Conservation (phyloP, 1,139 yeast genomes). For the Meyerozyma carpophila region DNA sequence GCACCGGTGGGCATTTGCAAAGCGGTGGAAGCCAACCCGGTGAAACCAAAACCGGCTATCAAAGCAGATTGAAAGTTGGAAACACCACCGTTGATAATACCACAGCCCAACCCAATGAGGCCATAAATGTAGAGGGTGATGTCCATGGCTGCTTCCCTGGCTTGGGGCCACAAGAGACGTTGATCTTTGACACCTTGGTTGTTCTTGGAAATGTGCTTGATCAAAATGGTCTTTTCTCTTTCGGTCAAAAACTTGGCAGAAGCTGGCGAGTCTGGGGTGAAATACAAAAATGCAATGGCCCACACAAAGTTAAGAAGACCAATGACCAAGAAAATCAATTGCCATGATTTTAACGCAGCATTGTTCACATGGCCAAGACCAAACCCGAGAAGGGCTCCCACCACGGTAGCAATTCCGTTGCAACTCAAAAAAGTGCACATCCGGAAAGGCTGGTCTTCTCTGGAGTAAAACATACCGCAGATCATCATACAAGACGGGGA, state of each 20-base stretch:
- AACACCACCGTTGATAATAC: slow-evolving; percentile 24
- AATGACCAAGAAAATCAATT: slow-evolving; percentile 44
- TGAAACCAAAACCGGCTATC: slow-evolving; percentile 22
- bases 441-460: slow-evolving; percentile 29
- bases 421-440: slow-evolving; percentile 24
- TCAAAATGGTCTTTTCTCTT: slow-evolving; percentile 9
- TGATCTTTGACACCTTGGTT: slow-evolving; percentile 22
- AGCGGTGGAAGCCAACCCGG: slow-evolving; percentile 20
- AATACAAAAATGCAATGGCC: slow-evolving; percentile 17
- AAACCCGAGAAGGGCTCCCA: slow-evolving; percentile 26
- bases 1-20: slow-evolving; percentile 29
- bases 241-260: slow-evolving; percentile 5
- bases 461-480: slow-evolving; percentile 15
- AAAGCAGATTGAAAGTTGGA: slow-evolving; percentile 23
- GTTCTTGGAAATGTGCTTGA: slow-evolving; percentile 19
- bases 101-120: slow-evolving; percentile 19
- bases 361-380: slow-evolving; percentile 29
- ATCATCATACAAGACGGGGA: slow-evolving; percentile 27
- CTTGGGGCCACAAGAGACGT: slow-evolving; percentile 16
- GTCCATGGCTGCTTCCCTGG: slow-evolving; percentile 21
- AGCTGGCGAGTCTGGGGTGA: slow-evolving; percentile 8
- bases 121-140: slow-evolving; percentile 23
- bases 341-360: slow-evolving; percentile 33
- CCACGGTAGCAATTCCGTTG: slow-evolving; percentile 26
- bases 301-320: slow-evolving; percentile 32